A percentile compares a stretch with the other conserved stretches of the same genome.
phyloP scores from a whole-genome alignment of 2,329 filamentous ascomycete genomes.

The Diaporthe aspalathi region DNA sequence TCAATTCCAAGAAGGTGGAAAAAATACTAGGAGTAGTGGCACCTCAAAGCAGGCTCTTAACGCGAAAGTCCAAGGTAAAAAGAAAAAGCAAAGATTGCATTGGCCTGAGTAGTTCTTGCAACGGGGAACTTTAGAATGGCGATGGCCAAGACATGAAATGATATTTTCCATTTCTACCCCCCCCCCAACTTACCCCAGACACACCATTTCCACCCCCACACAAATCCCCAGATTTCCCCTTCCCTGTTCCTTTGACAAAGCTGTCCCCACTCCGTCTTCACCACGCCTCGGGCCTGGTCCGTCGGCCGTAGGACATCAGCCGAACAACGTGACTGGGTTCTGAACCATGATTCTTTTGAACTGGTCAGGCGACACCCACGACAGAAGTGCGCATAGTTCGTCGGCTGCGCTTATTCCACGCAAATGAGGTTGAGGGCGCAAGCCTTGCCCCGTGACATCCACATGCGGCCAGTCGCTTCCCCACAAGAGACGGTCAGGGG shows the following conservation, averaged over 20 bases:
- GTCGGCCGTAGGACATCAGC: not conserved
- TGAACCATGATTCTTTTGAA: not conserved
- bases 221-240: not conserved
- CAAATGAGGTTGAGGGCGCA: not conserved
- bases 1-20: too few relatives aligned
- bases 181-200: not conserved
- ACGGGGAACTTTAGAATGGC: too few relatives aligned
- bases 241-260: too few relatives aligned
- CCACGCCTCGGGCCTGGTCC: too few relatives aligned
- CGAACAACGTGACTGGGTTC: not conserved
- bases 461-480: slow-evolving; percentile 15
- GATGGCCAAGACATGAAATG: too few relatives aligned
- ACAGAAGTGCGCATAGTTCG: not conserved
- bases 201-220: not conserved
- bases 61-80: too few relatives aligned
- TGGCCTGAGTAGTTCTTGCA: not conserved
- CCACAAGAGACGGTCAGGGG: not conserved
- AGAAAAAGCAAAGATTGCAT: too few relatives aligned
- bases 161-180: not conserved
- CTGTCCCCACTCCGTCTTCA: too few relatives aligned
- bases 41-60: too few relatives aligned
- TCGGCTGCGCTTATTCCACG: not conserved
- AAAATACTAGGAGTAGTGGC: too few relatives aligned
- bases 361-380: not conserved
- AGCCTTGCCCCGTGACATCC: not conserved